These are phyloP conservation scores for Musa troglodytarum DNA, from an alignment of 176 grass and related monocot species.

Conservation along the genomic window DNA sequence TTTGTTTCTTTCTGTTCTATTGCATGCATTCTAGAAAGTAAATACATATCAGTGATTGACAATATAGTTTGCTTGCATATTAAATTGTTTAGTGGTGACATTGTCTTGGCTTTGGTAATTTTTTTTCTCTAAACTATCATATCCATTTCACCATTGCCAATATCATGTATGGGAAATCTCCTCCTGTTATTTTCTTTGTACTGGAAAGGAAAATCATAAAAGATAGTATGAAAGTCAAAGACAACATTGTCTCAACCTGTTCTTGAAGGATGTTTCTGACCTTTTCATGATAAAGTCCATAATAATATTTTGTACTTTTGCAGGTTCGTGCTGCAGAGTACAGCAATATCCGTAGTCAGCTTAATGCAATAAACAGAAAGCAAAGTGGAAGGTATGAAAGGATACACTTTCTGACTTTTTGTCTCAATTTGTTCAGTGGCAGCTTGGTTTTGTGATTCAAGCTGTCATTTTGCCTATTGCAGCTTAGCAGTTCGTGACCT, in stretches of 20 bases:
- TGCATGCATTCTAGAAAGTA: not conserved
- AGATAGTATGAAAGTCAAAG: not conserved
- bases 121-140: not conserved
- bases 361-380: conserved; percentile 91
- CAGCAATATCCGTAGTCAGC: conserved; percentile 90
- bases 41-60: not conserved
- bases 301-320: conserved; percentile 9
- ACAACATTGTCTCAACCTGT: not conserved
- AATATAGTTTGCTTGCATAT: not conserved
- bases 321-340: conserved; percentile 81
- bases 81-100: not conserved
- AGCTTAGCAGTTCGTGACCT: conserved; percentile 90
- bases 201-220: too few relatives aligned
- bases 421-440: not conserved
- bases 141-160: not conserved
- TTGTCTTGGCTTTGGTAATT: not conserved
- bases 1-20: not conserved
- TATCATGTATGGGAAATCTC: too few relatives aligned
- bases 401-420: not conserved
- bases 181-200: too few relatives aligned
- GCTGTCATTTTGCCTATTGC: not conserved
- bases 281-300: not conserved
- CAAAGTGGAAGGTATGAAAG: conserved; percentile 82
- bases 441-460: not conserved
- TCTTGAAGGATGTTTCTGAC: not conserved